Conservation (phyloP, 805 yeast species). For the Kodamaea nitidulidarum region DNA sequence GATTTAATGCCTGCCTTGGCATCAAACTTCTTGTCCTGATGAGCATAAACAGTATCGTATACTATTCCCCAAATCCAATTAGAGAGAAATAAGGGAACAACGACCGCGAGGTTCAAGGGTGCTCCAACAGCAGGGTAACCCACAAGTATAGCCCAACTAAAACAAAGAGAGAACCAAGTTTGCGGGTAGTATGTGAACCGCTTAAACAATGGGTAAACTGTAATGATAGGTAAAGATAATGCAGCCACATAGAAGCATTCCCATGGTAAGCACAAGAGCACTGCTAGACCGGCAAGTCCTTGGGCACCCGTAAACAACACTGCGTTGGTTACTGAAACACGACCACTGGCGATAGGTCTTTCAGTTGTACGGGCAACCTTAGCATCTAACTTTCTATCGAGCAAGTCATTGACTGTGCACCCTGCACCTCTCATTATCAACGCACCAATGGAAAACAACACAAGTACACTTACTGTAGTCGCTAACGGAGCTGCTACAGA, state of each 20-base stretch:
- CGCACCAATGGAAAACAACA: conserved; percentile 79
- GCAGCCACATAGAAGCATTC: conserved; percentile 84
- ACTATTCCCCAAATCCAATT: conserved; percentile 91
- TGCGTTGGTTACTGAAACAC: conserved; percentile 71
- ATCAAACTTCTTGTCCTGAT: conserved; percentile 91
- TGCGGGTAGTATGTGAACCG: conserved; percentile 97
- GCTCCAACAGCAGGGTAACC: conserved; percentile 97
- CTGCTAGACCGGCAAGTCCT: conserved; percentile 65
- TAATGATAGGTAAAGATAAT: conserved; percentile 70
- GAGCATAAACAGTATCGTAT: conserved; percentile 95
- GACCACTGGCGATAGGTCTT: conserved; percentile 90
- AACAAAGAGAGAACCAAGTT: conserved; percentile 71
- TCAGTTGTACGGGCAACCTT: conserved; percentile 84
- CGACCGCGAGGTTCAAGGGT: conserved; percentile 64
- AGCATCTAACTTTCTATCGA: conserved; percentile 77
- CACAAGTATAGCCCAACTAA: conserved; percentile 89
- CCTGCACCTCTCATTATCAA: conserved; percentile 96
- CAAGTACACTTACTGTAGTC: conserved; percentile 57
- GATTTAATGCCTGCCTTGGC: conserved; percentile 88
- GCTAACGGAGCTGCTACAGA: conserved; percentile 64
- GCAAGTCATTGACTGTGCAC: conserved; percentile 88
- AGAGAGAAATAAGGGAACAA: conserved; percentile 72
- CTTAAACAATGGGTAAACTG: conserved; percentile 88
- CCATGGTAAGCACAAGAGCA: conserved; percentile 68
- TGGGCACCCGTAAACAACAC: conserved; percentile 67